Evolutionary conservation across 305 asterid genomes (phyloP), one percentile per base, ranked within the genome.

Genomic region (Fraxinus sp.): DNA sequence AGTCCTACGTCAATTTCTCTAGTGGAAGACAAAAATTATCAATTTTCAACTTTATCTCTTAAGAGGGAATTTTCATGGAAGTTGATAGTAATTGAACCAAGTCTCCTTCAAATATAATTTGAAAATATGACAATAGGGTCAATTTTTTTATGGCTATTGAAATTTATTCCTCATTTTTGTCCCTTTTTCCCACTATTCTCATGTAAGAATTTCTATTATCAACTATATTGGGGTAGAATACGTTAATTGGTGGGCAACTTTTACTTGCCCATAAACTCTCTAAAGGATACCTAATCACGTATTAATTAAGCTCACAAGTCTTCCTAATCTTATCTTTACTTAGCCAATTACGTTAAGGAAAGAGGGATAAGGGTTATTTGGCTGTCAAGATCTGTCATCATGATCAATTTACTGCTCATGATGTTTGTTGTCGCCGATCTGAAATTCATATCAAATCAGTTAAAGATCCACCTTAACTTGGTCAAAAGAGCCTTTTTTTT

Each of bases 21-120:
- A 79, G 89, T 88, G 91, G 92, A 77, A 83, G 79, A 85, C 86
- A 86, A 73, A 14, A 57, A 43, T 75, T 11, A 39, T 46, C 18
- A 84, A 79, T 75, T 77, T 64, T 79, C 43, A 8, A 22, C 41
- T 62, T 37, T 79, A 66, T 55, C 26, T 5, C 66, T 80, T 46
- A 30, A 26, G 1, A 62, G 78, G 78, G 75, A 81, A 80, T 80
- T 59, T 77, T 77, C 13, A 1, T 22, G 74, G 72, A 55, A 82
- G 88, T 86, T 77, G 87, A 80, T 83, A 55, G 79, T n/a, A 75
- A 39, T 83, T 83, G 87, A 90, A 85, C 75, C 16, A 14, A 82
- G 90, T 80, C 86, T 72, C 70, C 39, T 77, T 66, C 18, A 66
- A 28, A 33, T 66, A 20, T 8, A 30, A 8, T 62, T 66, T 10